Evolutionary conservation across 176 grass and related monocot species (phyloP), one percentile per base, ranked within the genome.

Genomic region (Dendrocalamus sinicus): DNA sequence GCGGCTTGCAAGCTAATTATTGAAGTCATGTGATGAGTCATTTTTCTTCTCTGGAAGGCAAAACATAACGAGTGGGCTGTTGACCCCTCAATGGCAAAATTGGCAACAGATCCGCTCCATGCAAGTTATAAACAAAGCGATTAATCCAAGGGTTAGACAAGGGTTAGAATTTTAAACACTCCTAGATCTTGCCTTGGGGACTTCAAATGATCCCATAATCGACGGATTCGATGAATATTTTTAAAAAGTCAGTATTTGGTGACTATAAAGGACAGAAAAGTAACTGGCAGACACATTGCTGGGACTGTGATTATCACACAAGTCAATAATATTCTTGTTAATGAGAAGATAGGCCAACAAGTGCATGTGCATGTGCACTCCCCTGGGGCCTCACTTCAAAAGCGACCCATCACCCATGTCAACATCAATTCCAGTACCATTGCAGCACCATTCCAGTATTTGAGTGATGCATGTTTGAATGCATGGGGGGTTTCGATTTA

Each of bases 311-410:
- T 17, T 6, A 53, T 63, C 55, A 64, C 43, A 72, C 22, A 63
- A 63, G 48, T 17, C 30, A 72, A 72, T 50, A 62, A 79, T 79
- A 63, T 6, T 61, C 44, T 12, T 59, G 68, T 0, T 17, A 63
- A 64, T 58, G 76, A 59, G 10, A 69, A 45, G 32, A 73, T 46
- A 52, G 77, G 48, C 59, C 47, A 55, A 54, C 82, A 80, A 68
- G 73, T 44, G 66, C 87, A 89, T 73, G 73, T 32, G 74, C 87
- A 84, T 66, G 67, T 82, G 54, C n/a, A 47, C 54, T 30, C 23
- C 24, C 41, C 3, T 59, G 67, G 70, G 70, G 41, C 28, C 19
- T 8, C 7, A 20, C 77, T 61, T n/a, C 11, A 44, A 89, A 61
- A 75, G 28, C 73, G 73, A 72, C 54, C 0, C 26, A 17, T 72